Conservation (phyloP, 106 monocot species). For the Phalaenopsis equestris region DNA sequence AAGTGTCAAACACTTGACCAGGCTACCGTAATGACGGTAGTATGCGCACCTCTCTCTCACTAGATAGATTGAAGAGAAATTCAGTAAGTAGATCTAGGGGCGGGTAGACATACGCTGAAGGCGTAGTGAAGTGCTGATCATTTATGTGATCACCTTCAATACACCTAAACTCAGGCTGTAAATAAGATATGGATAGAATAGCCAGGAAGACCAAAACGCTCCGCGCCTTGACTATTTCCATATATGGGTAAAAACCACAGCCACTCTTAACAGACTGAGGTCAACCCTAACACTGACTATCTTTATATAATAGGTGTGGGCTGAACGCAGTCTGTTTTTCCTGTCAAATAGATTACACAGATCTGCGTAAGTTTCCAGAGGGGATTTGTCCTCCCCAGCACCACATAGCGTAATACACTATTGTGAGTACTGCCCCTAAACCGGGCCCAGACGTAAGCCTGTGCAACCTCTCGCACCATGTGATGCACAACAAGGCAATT, state of each 20-base stretch:
- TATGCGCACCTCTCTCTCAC: slow-evolving; percentile 2
- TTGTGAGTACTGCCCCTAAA: slow-evolving; percentile 2
- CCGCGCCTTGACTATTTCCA: slow-evolving; percentile 1
- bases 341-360: slow-evolving; percentile 3
- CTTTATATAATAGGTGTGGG: slow-evolving; percentile 1
- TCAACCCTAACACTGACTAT: not conserved
- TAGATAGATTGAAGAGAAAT: not conserved
- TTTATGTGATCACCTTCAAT: slow-evolving; percentile 4
- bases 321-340: slow-evolving; percentile 5
- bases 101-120: slow-evolving; percentile 9
- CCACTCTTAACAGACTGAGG: not conserved
- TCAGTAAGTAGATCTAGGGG: slow-evolving; percentile 5
- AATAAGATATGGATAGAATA: not conserved
- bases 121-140: not conserved
- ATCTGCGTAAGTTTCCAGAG: slow-evolving; percentile 5
- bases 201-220: not conserved
- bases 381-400: not conserved
- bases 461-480: slow-evolving; percentile 1
- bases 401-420: not conserved
- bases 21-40: slow-evolving; percentile 1
- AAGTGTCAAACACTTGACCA: slow-evolving; percentile 4
- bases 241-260: slow-evolving; percentile 1
- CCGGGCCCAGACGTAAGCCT: not conserved
- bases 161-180: slow-evolving; percentile 3
- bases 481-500: not conserved